phyloP scores from a whole-genome alignment of 2,329 filamentous ascomycete species.

The Trichoderma citrinoviride region DNA sequence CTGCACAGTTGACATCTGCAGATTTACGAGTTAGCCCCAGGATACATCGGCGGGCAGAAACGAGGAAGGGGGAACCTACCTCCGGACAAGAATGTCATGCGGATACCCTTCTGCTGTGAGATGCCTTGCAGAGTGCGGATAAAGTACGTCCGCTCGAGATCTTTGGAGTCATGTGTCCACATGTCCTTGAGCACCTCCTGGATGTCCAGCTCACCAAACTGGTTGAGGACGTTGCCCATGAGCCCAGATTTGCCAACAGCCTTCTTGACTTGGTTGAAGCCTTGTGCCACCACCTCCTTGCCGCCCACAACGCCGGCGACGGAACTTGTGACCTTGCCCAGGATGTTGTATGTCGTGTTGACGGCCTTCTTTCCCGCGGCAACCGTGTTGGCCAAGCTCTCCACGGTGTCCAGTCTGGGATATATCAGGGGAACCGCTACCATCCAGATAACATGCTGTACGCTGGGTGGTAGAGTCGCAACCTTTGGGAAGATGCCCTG shows the following conservation, averaged over 20 bases:
- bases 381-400: constrained; percentile 86
- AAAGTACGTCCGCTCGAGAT: constrained; percentile 92
- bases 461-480: constrained; percentile 81
- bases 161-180: constrained; percentile 98
- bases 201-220: constrained; percentile 93
- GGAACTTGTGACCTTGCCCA: constrained; percentile 92
- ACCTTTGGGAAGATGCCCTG: constrained; percentile 97
- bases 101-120: constrained; percentile 87
- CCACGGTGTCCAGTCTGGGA: constrained; percentile 84
- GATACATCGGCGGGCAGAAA: background rate
- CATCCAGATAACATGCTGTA: constrained; percentile 98
- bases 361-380: constrained; percentile 95
- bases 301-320: constrained; percentile 94
- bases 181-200: constrained; percentile 92
- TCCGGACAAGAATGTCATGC: constrained; percentile 96
- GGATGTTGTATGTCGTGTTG: constrained; percentile 92
- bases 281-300: constrained; percentile 86
- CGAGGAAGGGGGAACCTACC: constrained; percentile 46
- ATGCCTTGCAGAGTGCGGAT: constrained; percentile 96
- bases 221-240: constrained; percentile 93
- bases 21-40: background rate
- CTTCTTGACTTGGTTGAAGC: constrained; percentile 93
- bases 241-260: constrained; percentile 92
- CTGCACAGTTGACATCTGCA: constrained; percentile 79
- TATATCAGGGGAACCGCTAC: constrained; percentile 88